Percentiles rank a stretch among this genome's conserved stretches.
These are phyloP conservation scores for Leptomonas pyrrhocoris DNA, from an alignment of 208 protist species.

Conservation along the genomic window DNA sequence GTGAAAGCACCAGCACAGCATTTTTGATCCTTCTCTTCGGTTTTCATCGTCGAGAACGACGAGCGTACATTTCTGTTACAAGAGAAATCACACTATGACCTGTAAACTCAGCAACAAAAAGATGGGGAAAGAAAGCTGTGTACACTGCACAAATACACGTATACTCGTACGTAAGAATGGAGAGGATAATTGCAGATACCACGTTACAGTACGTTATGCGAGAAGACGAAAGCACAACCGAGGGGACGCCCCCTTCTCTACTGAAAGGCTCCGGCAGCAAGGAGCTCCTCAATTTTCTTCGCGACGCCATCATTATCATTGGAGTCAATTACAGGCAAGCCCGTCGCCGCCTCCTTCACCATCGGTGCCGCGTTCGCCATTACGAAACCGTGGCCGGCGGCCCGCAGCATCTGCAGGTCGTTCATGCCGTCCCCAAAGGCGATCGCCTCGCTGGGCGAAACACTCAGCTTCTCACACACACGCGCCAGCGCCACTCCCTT, in stretches of 20 bases:
- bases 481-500: conserved; percentile 57
- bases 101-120: too few relatives aligned
- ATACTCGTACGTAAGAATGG: too few relatives aligned
- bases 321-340: conserved; percentile 49
- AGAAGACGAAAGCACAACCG: too few relatives aligned
- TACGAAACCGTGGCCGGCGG: conserved; percentile 52
- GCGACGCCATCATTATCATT: conserved; percentile 70
- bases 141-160: too few relatives aligned
- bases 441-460: conserved; percentile 35
- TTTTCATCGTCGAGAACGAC: too few relatives aligned
- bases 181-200: too few relatives aligned
- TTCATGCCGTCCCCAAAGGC: conserved; percentile 84
- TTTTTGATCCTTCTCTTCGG: too few relatives aligned
- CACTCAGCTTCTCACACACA: conserved; percentile 41
- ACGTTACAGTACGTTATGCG: too few relatives aligned
- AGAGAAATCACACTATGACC: too few relatives aligned
- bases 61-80: too few relatives aligned
- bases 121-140: too few relatives aligned
- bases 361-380: conserved; percentile 59
- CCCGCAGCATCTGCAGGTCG: conserved; percentile 56
- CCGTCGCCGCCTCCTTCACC: conserved; percentile 41
- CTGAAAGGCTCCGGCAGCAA: conserved; percentile 20
- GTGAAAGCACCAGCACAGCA: too few relatives aligned
- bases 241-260: not conserved
- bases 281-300: conserved; percentile 53